A percentile compares a stretch with the other conserved stretches of the same genome.
These are phyloP conservation scores for Gossypium herbaceum DNA, from an alignment of 345 rosid genomes.

Conservation along the genomic window DNA sequence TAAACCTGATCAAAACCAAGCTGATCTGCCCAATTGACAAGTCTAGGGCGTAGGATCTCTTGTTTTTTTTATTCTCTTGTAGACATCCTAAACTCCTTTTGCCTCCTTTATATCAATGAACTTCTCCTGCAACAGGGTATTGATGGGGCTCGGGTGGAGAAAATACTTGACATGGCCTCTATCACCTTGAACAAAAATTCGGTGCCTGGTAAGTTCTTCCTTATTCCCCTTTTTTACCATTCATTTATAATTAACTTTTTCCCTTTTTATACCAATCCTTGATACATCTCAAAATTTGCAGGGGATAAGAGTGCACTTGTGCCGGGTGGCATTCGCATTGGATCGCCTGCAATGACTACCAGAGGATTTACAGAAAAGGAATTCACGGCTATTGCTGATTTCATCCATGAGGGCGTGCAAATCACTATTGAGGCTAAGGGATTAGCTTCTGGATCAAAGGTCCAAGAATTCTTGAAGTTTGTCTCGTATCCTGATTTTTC, in stretches of 20 bases:
- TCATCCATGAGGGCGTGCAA: constrained; percentile 81
- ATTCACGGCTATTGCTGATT: constrained; percentile 63
- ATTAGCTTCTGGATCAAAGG: constrained; percentile 57
- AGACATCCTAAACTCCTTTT: background rate
- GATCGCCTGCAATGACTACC: constrained; percentile 94
- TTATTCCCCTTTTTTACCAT: background rate
- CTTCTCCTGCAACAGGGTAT: constrained; percentile 45
- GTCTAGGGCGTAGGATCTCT: background rate
- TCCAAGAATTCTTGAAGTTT: constrained; percentile 68
- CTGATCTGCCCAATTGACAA: no score
- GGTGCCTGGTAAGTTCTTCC: constrained; percentile 59
- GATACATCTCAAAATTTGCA: constrained; percentile 13
- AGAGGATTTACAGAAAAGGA: constrained; percentile 80
- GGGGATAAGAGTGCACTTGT: constrained; percentile 91
- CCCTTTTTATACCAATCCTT: background rate
- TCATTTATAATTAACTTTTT: background rate
- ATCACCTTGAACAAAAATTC: constrained; percentile 92
- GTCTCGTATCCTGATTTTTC: constrained; percentile 54
- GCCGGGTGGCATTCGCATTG: constrained; percentile 93
- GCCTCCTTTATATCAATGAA: background rate
- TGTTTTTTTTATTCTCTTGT: background rate
- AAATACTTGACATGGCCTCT: constrained; percentile 92
- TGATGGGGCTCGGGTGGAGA: constrained; percentile 93
- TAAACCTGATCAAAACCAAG: no score
- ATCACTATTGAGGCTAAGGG: constrained; percentile 63